Evolutionary conservation across 1,284 basidiomycete genomes (phyloP), one percentile per base, ranked within the genome.

Genomic region (Boletus sp.): DNA sequence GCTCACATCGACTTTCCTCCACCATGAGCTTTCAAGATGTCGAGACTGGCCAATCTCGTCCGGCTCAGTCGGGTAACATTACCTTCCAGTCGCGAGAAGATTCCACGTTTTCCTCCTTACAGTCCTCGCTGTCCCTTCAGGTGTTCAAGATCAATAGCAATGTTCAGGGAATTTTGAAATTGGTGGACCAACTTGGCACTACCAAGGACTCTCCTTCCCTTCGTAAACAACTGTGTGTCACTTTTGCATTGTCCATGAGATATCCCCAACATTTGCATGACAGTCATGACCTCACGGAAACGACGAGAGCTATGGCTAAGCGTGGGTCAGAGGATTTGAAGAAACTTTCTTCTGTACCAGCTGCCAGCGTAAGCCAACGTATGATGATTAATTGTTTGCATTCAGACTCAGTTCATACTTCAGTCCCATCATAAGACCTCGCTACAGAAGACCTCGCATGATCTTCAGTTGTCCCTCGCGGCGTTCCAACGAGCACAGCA

Each of bases 81-180:
- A 49, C 57, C 29, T 72, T 78, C 0, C 81, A 78, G 57, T 80
- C 82, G 8, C 75, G 69, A 33, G 82, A 88, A 63, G 87, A 90
- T 64, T 75, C 78, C 5, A 73, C 80, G 4, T 99, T 97, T 68
- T 73, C 80, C 17, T 75, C 74, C 36, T 73, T 97, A 16, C 91
- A 96, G 61, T 85, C 86, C 22, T 88, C 88, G 16, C 76, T 99
- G 43, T 91, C 92, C 1, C 78, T 98, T 14, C 95, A 98, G 67
- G 89, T 97, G 52, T 98, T 99, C 84, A 97, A 98, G 79, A 93
- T 99, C 74, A 95, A 96, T 63, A 82, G 90, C 52, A 99, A 99
- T 69, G 93, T 98, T 6, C 89, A 94, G 60, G 94, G 91, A 12
- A 95, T 99, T 44, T 72, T 93, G 62, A 91, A 92, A 65, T 77